Percentiles rank a stretch among this genome's conserved stretches.
Conservation (phyloP, 2,329 filamentous ascomycete genomes). For the Penicillium thymicola region DNA sequence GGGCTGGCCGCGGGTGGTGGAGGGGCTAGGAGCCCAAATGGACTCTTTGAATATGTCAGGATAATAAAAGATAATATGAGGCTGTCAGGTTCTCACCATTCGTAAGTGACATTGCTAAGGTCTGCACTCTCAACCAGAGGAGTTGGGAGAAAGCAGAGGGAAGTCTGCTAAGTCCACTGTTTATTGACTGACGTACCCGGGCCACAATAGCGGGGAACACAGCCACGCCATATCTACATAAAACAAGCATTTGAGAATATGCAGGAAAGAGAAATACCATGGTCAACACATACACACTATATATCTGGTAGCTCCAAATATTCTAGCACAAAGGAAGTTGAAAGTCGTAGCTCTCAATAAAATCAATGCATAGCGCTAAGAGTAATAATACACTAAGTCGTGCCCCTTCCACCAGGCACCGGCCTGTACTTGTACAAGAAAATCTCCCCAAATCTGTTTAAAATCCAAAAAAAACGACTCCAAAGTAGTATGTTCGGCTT, state of each 20-base stretch:
- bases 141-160: conserved; percentile 1
- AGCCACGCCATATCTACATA: conserved; percentile 3
- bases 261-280: not conserved
- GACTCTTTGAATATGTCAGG: conserved; percentile 48
- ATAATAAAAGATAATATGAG: not conserved
- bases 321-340: not conserved
- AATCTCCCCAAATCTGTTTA: conserved; percentile 1
- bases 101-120: conserved; percentile 43
- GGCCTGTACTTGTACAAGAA: conserved; percentile 19
- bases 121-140: conserved; percentile 9
- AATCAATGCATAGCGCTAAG: conserved; percentile 18
- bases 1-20: conserved; percentile 78
- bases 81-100: conserved; percentile 34
- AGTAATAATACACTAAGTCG: conserved; percentile 23
- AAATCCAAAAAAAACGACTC: not conserved
- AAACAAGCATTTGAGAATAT: not conserved
- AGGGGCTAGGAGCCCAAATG: conserved; percentile 82
- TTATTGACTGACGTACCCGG: conserved; percentile 22
- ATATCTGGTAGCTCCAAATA: not conserved
- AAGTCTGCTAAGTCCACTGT: conserved; percentile 6
- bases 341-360: not conserved
- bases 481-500: conserved; percentile 10
- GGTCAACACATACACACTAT: not conserved
- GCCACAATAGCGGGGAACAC: conserved; percentile 15
- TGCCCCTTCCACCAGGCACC: conserved; percentile 6